Percentiles rank a stretch among this genome's conserved stretches.
Conservation (phyloP, 108 stramenopile species). For the Epithemia pelagica region DNA sequence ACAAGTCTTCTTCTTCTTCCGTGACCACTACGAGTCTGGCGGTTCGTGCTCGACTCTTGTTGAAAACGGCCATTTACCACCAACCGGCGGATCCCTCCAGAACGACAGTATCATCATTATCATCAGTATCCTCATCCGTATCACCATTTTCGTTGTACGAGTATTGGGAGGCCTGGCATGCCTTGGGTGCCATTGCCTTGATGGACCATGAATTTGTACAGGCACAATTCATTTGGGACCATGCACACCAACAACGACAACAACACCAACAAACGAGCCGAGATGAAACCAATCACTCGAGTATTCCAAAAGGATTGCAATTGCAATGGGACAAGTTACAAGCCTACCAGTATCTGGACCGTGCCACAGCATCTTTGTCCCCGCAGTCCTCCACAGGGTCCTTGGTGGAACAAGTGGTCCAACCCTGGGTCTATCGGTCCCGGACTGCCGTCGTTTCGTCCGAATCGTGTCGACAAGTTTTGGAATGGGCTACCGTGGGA, state of each 20-base stretch:
- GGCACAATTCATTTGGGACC: constrained; percentile 62
- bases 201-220: constrained; percentile 37
- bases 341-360: background rate
- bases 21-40: too few relatives aligned
- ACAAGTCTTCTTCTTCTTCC: too few relatives aligned
- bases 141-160: too few relatives aligned
- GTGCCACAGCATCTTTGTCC: background rate
- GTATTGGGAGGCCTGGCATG: too few relatives aligned
- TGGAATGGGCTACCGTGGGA: constrained; percentile 41
- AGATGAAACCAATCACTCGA: background rate
- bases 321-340: constrained; percentile 34
- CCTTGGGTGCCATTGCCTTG: constrained; percentile 37
- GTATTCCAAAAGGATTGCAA: constrained; percentile 23
- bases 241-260: too few relatives aligned
- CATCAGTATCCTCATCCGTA: too few relatives aligned
- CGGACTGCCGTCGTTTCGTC: constrained; percentile 25
- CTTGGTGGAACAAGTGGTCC: constrained; percentile 26
- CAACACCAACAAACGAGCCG: background rate
- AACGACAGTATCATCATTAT: too few relatives aligned
- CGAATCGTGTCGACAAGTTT: constrained; percentile 42
- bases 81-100: too few relatives aligned
- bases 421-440: constrained; percentile 15
- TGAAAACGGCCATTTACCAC: too few relatives aligned
- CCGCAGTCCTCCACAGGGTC: constrained; percentile 11
- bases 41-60: too few relatives aligned